A percentile compares a stretch with the other conserved stretches of the same genome.
phyloP scores from a whole-genome alignment of 164 flowering plant genomes.

The Vitis rotundifolia region DNA sequence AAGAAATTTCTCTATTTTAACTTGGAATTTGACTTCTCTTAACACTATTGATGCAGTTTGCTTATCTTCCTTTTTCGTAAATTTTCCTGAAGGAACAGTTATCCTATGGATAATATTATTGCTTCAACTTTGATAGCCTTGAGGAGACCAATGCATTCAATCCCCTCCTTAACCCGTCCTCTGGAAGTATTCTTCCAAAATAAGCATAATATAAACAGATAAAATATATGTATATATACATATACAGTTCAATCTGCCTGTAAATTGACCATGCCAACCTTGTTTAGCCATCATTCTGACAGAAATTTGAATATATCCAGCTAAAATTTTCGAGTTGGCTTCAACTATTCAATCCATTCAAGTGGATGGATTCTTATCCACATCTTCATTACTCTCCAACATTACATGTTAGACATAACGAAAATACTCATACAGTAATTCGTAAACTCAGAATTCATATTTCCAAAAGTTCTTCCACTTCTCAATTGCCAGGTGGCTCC shows the following conservation, averaged over 20 bases:
- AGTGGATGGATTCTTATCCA: neutral
- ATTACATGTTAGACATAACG: neutral
- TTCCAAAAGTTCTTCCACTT: neutral
- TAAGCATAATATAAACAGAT: neutral
- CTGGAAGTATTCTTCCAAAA: neutral
- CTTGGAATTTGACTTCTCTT: too few species aligned
- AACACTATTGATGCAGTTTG: too few species aligned
- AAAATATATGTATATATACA: neutral
- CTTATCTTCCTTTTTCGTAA: too few species aligned
- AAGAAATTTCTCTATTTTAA: neutral
- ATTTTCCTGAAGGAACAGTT: neutral
- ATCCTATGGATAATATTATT: neutral
- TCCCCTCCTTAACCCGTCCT: neutral
- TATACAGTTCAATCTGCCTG: neutral
- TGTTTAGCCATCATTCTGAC: neutral
- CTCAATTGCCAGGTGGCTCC: neutral
- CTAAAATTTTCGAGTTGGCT: too few species aligned
- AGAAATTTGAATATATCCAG: neutral
- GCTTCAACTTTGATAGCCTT: neutral
- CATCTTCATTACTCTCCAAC: too few species aligned
- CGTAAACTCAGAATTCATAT: neutral
- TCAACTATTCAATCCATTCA: neutral
- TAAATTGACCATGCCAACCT: neutral
- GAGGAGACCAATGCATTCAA: neutral
- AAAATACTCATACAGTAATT: neutral